phyloP scores from a whole-genome alignment of 192 early-diverging fungal genomes.

The Entomortierella lignicola region DNA sequence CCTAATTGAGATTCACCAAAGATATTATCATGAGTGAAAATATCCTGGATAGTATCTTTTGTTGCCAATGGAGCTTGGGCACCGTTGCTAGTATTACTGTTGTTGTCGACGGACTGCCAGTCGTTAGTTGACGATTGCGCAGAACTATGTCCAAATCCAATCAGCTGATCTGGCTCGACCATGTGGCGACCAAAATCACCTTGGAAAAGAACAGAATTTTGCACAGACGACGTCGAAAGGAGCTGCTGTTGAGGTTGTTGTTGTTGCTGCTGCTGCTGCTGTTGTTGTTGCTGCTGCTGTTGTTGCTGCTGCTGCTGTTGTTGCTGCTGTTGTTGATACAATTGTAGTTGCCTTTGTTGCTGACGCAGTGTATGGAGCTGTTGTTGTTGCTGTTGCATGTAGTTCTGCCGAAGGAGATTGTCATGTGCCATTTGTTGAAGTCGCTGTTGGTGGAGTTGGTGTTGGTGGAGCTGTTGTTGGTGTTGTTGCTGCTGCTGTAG shows the following conservation, averaged over 20 bases:
- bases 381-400: constrained; percentile 22
- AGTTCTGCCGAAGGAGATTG: constrained; percentile 8
- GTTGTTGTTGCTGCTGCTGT: background rate
- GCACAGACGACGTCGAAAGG: too few species aligned
- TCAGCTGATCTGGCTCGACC: background rate
- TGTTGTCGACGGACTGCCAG: too few species aligned
- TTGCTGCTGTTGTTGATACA: constrained; percentile 20
- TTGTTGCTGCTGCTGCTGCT: background rate
- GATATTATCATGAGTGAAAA: background rate
- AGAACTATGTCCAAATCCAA: too few species aligned
- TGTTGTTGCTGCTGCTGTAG: constrained; percentile 23
- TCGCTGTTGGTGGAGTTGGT: constrained; percentile 17
- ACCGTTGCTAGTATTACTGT: constrained; percentile 12
- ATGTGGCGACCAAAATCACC: background rate
- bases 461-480: constrained; percentile 12
- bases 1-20: background rate
- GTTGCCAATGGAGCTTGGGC: background rate
- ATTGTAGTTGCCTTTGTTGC: too few species aligned
- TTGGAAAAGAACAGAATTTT: constrained; percentile 16
- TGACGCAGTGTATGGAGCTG: constrained; percentile 1
- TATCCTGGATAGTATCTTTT: background rate
- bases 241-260: background rate
- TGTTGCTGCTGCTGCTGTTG: constrained; percentile 1
- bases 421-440: constrained; percentile 21
- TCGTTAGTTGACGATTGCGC: too few species aligned